Evolutionary conservation across 2,329 filamentous ascomycete genomes (phyloP).

Genomic region (Canariomyces notabilis): DNA sequence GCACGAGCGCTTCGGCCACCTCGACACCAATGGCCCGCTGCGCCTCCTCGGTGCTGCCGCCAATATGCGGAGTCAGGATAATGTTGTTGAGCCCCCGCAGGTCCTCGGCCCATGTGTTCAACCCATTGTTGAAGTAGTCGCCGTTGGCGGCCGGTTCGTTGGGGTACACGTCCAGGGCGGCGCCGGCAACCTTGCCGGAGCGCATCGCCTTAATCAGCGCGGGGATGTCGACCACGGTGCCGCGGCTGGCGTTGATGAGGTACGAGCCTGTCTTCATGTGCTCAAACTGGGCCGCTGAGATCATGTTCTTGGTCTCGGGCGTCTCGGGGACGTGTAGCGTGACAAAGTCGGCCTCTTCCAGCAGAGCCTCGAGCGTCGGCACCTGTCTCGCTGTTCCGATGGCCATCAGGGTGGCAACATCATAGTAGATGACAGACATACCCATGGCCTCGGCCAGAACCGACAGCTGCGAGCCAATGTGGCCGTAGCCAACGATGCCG

Average conservation of each 20-base stretch:
- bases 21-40: conserved; percentile 94
- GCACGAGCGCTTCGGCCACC: conserved; percentile 79
- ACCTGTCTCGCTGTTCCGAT: conserved; percentile 85
- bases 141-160: conserved; percentile 91
- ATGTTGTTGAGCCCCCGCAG: conserved; percentile 82
- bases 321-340: conserved; percentile 93
- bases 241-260: conserved; percentile 92
- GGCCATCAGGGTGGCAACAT: conserved; percentile 90
- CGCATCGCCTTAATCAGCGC: conserved; percentile 85
- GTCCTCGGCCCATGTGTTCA: conserved; percentile 83
- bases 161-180: conserved; percentile 94
- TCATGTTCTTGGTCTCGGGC: conserved; percentile 88
- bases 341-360: conserved; percentile 81
- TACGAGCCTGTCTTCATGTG: conserved; percentile 93
- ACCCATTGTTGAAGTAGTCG: conserved; percentile 80
- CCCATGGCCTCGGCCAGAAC: conserved; percentile 96
- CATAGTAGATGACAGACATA: conserved; percentile 97
- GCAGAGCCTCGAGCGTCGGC: conserved; percentile 66
- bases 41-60: conserved; percentile 94
- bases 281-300: conserved; percentile 70
- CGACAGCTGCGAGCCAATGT: conserved; percentile 93
- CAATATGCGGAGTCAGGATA: conserved; percentile 94
- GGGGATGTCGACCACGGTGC: conserved; percentile 89
- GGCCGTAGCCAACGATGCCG: conserved; percentile 93
- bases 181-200: conserved; percentile 80